Evolutionary conservation across 192 early-diverging fungal genomes (phyloP).

Genomic region (Piromyces sp.): DNA sequence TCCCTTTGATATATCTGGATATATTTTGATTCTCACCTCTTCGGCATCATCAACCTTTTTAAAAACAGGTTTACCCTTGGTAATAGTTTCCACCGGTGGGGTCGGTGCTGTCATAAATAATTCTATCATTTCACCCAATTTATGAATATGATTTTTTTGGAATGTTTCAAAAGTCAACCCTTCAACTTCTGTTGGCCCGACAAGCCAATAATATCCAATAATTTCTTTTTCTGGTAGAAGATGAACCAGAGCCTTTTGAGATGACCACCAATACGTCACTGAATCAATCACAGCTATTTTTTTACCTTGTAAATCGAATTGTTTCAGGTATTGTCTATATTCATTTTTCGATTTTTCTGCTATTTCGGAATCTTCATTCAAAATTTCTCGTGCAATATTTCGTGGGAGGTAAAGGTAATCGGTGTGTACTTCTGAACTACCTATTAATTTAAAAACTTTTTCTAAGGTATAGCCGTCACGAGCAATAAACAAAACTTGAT

Average conservation of each 20-base stretch:
- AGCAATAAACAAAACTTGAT: not conserved
- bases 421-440: not conserved
- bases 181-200: no score
- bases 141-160: not conserved
- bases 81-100: not conserved
- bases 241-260: not conserved
- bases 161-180: not conserved
- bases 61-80: not conserved
- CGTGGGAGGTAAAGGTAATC: not conserved
- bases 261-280: not conserved
- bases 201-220: not conserved
- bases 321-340: not conserved
- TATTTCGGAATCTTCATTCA: not conserved
- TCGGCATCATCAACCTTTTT: not conserved
- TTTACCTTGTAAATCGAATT: not conserved
- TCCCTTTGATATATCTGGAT: not conserved
- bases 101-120: not conserved
- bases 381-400: not conserved
- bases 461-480: not conserved
- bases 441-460: not conserved
- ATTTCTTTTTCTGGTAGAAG: not conserved
- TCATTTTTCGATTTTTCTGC: not conserved
- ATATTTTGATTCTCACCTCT: not conserved
- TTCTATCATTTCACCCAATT: not conserved
- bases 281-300: not conserved